These are phyloP conservation scores for Cyathus striatus DNA, from an alignment of 768 basidiomycete genomes.

Conservation along the genomic window DNA sequence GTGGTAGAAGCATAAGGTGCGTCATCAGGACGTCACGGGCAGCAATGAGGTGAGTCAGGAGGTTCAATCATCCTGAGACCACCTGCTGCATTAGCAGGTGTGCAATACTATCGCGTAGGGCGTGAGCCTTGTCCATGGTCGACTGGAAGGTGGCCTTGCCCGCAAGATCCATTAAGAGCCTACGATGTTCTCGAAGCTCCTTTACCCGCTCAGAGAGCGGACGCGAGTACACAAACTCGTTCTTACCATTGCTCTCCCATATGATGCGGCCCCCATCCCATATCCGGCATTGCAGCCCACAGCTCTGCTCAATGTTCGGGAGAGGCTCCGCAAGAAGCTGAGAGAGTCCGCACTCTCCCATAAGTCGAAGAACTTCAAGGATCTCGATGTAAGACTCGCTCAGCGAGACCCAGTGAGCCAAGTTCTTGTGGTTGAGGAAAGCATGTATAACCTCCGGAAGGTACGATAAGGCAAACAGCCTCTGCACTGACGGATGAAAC, in stretches of 20 bases:
- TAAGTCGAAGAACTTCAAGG: slow-evolving; percentile 19
- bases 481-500: slow-evolving; percentile 2
- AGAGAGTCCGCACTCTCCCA: slow-evolving; percentile 15
- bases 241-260: slow-evolving; percentile 6
- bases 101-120: slow-evolving; percentile 31
- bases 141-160: slow-evolving; percentile 23
- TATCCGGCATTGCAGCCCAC: slow-evolving; percentile 14
- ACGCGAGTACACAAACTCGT: slow-evolving; percentile 1
- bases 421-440: slow-evolving; percentile 24
- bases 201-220: slow-evolving; percentile 15
- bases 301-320: slow-evolving; percentile 11
- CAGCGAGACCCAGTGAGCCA: slow-evolving; percentile 28
- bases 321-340: slow-evolving; percentile 14
- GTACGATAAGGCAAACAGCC: slow-evolving; percentile 18
- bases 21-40: slow-evolving; percentile 1
- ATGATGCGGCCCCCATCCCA: slow-evolving; percentile 11
- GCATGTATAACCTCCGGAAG: slow-evolving; percentile 26
- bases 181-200: slow-evolving; percentile 21
- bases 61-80: slow-evolving; percentile 9
- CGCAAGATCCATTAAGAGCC: slow-evolving; percentile 22
- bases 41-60: slow-evolving; percentile 1
- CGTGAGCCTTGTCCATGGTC: slow-evolving; percentile 31
- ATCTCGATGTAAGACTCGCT: slow-evolving; percentile 24
- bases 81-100: slow-evolving; percentile 31
- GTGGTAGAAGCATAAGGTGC: not conserved